A percentile compares a stretch with the other conserved stretches of the same genome.
Evolutionary conservation across 148 eudicot species (phyloP).

Genomic region (Chenopodium formosanum): DNA sequence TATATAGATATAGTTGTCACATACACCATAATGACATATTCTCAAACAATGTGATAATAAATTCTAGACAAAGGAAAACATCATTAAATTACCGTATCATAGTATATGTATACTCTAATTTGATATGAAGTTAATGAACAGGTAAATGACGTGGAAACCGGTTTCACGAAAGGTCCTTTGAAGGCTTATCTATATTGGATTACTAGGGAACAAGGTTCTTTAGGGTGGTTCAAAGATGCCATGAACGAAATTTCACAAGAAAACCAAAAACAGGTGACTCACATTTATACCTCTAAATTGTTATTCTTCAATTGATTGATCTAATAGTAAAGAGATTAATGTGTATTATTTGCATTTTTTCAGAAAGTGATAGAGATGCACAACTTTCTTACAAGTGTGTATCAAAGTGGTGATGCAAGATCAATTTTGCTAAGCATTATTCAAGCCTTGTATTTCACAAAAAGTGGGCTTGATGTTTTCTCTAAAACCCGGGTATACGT

Average conservation of each 20-base stretch:
- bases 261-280: conserved; percentile 32
- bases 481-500: conserved; percentile 34
- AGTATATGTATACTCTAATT: no score
- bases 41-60: not conserved
- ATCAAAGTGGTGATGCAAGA: conserved; percentile 40
- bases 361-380: conserved; percentile 40
- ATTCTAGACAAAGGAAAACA: no score
- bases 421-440: conserved; percentile 32
- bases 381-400: conserved; percentile 36
- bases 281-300: not conserved
- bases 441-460: conserved; percentile 33
- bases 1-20: not conserved
- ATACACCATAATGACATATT: no score
- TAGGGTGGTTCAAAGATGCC: conserved; percentile 43
- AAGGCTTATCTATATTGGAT: conserved; percentile 43
- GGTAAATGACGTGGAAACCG: conserved; percentile 11
- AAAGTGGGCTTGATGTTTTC: conserved; percentile 37
- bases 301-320: not conserved
- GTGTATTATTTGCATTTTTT: not conserved
- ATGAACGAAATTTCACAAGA: conserved; percentile 28
- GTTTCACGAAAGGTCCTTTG: conserved; percentile 15
- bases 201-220: conserved; percentile 41
- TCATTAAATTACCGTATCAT: not conserved
- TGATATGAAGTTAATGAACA: not conserved
- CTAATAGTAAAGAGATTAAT: no score